Evolutionary conservation across 129 eudicot genomes (phyloP).

Genomic region (Artemisia tridentata): DNA sequence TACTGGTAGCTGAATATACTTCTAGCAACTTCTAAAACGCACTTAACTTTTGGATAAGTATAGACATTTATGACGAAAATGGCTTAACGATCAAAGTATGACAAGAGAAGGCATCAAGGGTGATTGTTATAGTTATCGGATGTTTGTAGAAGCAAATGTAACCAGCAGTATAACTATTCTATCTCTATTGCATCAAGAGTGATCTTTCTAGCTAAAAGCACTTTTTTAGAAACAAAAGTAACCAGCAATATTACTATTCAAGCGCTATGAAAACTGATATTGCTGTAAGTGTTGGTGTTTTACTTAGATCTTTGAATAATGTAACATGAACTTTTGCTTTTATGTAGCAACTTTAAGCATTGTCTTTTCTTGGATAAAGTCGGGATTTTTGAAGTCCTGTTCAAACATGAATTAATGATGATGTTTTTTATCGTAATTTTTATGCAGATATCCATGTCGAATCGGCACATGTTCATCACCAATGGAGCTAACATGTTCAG

Average conservation of each 20-base stretch:
- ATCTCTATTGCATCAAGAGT: too few relatives aligned
- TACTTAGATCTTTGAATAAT: constrained; percentile 6
- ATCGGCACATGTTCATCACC: constrained; percentile 59
- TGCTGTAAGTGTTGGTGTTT: background rate
- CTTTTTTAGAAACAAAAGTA: background rate
- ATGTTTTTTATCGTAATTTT: background rate
- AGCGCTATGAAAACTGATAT: background rate
- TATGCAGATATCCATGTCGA: constrained; percentile 67
- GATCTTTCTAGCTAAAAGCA: constrained; percentile 3
- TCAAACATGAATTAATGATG: background rate
- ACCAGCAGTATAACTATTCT: too few relatives aligned
- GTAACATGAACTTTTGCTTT: background rate
- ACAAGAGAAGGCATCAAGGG: too few relatives aligned
- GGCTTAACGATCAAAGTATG: too few relatives aligned
- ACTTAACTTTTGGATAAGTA: too few relatives aligned
- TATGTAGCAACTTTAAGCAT: background rate
- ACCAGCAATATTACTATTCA: background rate
- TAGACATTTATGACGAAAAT: too few relatives aligned
- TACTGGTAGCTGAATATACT: too few relatives aligned
- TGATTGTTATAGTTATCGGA: too few relatives aligned
- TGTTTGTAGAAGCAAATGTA: background rate
- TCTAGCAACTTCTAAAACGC: too few relatives aligned
- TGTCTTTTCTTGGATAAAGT: background rate
- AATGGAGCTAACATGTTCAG: constrained; percentile 43
- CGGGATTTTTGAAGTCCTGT: constrained; percentile 1